phyloP scores from a whole-genome alignment of 345 rosid species.

The Eucalyptus curtisii region DNA sequence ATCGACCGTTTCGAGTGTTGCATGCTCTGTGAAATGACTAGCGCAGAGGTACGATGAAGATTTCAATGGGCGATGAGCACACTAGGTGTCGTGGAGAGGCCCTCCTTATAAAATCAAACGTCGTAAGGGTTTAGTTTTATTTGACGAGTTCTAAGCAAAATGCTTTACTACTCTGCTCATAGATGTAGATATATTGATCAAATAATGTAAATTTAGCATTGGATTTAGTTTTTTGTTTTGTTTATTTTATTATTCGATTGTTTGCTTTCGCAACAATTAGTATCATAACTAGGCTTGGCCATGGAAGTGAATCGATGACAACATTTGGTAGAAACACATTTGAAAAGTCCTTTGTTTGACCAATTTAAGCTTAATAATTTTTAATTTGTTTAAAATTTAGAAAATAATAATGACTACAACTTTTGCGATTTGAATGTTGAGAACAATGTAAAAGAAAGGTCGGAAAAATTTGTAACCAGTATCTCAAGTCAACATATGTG shows the following conservation, averaged over 20 bases:
- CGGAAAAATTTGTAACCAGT: too few relatives aligned
- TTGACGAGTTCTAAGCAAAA: background rate
- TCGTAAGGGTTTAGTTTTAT: background rate
- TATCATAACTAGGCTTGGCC: background rate
- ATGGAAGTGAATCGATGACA: background rate
- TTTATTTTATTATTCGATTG: background rate
- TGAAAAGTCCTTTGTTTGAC: too few relatives aligned
- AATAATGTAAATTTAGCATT: too few relatives aligned
- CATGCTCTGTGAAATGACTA: background rate
- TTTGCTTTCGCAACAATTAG: fast-evolving
- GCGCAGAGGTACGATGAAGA: background rate
- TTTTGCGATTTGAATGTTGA: background rate
- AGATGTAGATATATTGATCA: fast-evolving
- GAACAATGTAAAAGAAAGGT: too few relatives aligned
- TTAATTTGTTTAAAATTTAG: too few relatives aligned
- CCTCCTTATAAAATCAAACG: background rate
- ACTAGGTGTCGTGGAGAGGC: background rate
- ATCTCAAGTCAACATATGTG: background rate
- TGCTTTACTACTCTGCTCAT: background rate
- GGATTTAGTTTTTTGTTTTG: background rate
- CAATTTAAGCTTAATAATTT: too few relatives aligned
- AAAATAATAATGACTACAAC: background rate
- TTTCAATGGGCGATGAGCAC: background rate
- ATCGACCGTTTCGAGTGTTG: background rate
- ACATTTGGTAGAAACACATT: background rate